These are phyloP conservation scores for Fomitopsis betulina DNA, from an alignment of 1,284 basidiomycete genomes.

Conservation along the genomic window DNA sequence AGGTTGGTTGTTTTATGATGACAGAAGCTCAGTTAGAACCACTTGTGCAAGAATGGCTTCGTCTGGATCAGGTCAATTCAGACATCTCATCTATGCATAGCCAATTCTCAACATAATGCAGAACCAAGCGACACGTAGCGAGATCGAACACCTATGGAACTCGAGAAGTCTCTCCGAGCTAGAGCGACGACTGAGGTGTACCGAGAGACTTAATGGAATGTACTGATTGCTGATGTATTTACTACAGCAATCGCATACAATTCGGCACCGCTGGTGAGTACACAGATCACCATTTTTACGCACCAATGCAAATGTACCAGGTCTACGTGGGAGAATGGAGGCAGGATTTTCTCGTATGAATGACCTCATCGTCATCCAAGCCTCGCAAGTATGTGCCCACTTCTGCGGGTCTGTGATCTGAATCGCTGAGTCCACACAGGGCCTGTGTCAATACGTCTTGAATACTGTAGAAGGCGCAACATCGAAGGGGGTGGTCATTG, in stretches of 20 bases:
- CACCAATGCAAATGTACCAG: conserved; percentile 30
- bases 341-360: conserved; percentile 87
- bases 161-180: conserved; percentile 19
- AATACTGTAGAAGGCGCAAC: conserved; percentile 47
- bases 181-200: conserved; percentile 26
- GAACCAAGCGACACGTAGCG: conserved; percentile 25
- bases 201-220: background rate
- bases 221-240: too few species aligned
- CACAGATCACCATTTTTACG: background rate
- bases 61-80: conserved; percentile 2
- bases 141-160: conserved; percentile 21
- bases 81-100: background rate
- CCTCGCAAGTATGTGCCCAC: conserved; percentile 56
- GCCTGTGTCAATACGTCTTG: conserved; percentile 69
- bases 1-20: background rate
- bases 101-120: conserved; percentile 1
- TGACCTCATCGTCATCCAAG: conserved; percentile 77
- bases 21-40: background rate
- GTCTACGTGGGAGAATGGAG: conserved; percentile 78
- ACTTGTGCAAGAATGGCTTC: conserved; percentile 8
- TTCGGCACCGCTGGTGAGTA: conserved; percentile 80
- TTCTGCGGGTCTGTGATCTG: background rate
- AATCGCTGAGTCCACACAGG: conserved; percentile 35
- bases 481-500: conserved; percentile 69
- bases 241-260: conserved; percentile 62